Conservation (phyloP, 805 yeast species). For the Candida corydali region DNA sequence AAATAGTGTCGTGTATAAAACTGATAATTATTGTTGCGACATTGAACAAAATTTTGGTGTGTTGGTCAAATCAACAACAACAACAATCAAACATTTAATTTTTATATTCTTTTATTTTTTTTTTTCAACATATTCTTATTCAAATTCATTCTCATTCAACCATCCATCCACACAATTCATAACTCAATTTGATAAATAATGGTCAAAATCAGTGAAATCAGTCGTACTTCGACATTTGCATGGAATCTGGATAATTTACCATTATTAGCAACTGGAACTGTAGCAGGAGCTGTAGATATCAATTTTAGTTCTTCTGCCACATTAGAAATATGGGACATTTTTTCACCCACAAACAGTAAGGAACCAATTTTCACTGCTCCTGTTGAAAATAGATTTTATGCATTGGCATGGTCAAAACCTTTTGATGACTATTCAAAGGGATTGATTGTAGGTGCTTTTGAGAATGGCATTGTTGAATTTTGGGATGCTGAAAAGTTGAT, state of each 20-base stretch:
- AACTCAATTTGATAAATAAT: slow-evolving; percentile 26
- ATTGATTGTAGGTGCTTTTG: slow-evolving; percentile 83
- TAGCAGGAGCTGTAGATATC: slow-evolving; percentile 94
- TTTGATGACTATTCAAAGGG: slow-evolving; percentile 46
- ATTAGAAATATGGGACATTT: slow-evolving; percentile 77
- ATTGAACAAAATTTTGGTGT: background rate
- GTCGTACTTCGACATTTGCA: slow-evolving; percentile 89
- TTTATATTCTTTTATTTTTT: background rate
- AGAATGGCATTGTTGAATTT: slow-evolving; percentile 72
- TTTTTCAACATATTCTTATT: slow-evolving; percentile 6
- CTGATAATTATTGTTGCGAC: slow-evolving; percentile 1
- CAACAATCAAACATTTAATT: too few species aligned
- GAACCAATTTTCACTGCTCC: slow-evolving; percentile 33
- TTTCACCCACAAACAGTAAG: slow-evolving; percentile 29
- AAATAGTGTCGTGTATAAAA: too few species aligned
- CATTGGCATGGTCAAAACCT: slow-evolving; percentile 76
- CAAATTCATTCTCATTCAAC: too few species aligned
- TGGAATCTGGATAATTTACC: slow-evolving; percentile 85
- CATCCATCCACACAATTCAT: too few species aligned
- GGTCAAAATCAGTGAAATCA: slow-evolving; percentile 83
- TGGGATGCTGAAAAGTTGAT: slow-evolving; percentile 64
- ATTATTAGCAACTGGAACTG: slow-evolving; percentile 81
- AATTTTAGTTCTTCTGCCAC: slow-evolving; percentile 74
- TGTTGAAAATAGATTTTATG: slow-evolving; percentile 53
- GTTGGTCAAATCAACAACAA: slow-evolving; percentile 7